phyloP scores from a whole-genome alignment of 805 yeast species.

The Pichia californica region DNA sequence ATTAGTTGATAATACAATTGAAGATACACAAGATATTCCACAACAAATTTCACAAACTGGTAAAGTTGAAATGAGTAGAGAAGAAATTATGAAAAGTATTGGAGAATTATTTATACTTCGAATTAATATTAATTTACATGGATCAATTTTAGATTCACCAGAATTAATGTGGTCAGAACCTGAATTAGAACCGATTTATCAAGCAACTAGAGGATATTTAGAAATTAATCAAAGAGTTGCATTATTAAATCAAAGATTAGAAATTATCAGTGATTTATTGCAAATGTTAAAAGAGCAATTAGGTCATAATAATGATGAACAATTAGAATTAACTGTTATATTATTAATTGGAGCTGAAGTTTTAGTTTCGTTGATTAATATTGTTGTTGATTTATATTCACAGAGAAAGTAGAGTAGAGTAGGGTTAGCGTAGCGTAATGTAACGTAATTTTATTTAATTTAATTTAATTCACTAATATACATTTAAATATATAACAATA shows the following conservation, averaged over 20 bases:
- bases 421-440: too few species aligned
- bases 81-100: slow-evolving; percentile 93
- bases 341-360: slow-evolving; percentile 90
- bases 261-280: slow-evolving; percentile 85
- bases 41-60: slow-evolving; percentile 93
- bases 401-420: slow-evolving; percentile 5
- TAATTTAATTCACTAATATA: slow-evolving; percentile 3
- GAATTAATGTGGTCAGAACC: slow-evolving; percentile 99
- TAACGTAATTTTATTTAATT: background rate
- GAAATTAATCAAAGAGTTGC: slow-evolving; percentile 94
- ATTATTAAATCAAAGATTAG: slow-evolving; percentile 82
- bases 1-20: slow-evolving; percentile 92
- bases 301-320: slow-evolving; percentile 92
- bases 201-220: slow-evolving; percentile 90
- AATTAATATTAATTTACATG: slow-evolving; percentile 76
- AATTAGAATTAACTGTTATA: slow-evolving; percentile 84
- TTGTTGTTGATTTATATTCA: slow-evolving; percentile 37
- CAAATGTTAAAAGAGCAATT: slow-evolving; percentile 96
- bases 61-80: slow-evolving; percentile 88
- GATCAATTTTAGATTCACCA: slow-evolving; percentile 89
- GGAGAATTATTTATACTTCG: slow-evolving; percentile 90
- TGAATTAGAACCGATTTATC: slow-evolving; percentile 93
- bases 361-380: slow-evolving; percentile 77
- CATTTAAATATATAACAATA: background rate
- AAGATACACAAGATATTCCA: slow-evolving; percentile 95